Conservation (phyloP, 352 stramenopile genomes). For the Pythium dissimile region DNA sequence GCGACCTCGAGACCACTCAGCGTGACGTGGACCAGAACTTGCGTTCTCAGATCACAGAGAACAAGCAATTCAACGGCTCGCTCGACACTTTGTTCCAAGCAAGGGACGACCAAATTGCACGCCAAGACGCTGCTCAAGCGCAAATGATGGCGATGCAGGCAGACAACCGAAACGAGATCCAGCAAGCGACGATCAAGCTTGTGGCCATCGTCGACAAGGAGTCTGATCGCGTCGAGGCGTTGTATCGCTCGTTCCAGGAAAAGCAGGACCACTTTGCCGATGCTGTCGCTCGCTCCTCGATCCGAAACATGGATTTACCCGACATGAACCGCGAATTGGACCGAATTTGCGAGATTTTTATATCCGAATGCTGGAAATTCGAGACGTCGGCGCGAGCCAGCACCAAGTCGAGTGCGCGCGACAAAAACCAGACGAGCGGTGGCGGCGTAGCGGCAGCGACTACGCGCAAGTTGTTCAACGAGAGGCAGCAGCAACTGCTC, state of each 20-base stretch:
- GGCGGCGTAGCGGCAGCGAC: slow-evolving; percentile 1
- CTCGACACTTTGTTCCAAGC: slow-evolving; percentile 40
- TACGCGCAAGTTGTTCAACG: slow-evolving; percentile 70
- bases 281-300: slow-evolving; percentile 66
- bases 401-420: slow-evolving; percentile 38
- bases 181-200: slow-evolving; percentile 53
- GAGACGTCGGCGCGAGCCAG: slow-evolving; percentile 71
- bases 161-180: slow-evolving; percentile 74
- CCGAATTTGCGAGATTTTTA: slow-evolving; percentile 71
- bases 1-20: slow-evolving; percentile 60
- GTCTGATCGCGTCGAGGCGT: slow-evolving; percentile 68
- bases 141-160: slow-evolving; percentile 68
- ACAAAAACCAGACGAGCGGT: slow-evolving; percentile 41
- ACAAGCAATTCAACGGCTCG: slow-evolving; percentile 34
- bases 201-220: slow-evolving; percentile 78
- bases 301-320: slow-evolving; percentile 77
- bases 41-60: slow-evolving; percentile 53
- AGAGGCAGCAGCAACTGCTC: slow-evolving; percentile 75
- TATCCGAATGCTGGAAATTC: slow-evolving; percentile 86
- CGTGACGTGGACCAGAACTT: slow-evolving; percentile 55
- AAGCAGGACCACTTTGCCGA: slow-evolving; percentile 83
- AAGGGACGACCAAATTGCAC: slow-evolving; percentile 44
- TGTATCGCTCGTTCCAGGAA: slow-evolving; percentile 78
- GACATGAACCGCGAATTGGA: slow-evolving; percentile 83
- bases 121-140: slow-evolving; percentile 54